Base-by-base conservation (phyloP, 441 rosid genomes). In the Adansonia grandidieri region DNA sequence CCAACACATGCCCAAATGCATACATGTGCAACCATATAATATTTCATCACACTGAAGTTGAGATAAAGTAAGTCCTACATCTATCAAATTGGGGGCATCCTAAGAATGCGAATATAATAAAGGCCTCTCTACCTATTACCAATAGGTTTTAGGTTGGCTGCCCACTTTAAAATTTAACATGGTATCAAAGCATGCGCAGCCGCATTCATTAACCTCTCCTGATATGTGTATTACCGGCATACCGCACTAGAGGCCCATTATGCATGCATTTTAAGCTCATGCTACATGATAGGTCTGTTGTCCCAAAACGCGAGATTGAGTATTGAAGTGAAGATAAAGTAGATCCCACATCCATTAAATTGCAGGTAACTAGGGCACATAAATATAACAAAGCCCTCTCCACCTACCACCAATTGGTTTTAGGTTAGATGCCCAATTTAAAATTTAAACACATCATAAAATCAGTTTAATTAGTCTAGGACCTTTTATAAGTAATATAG, bases 21-120 rank as follows among this genome's bases (percentile, higher is more conserved):
- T 22, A 50, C 20, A 50, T 6, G 13, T 48, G 6, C 61, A 71
- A 53, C 17, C 60, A 24, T 51, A 37, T 3, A 70, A 71, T 71
- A 51, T 51, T 71, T 50, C 74, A 71, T 71, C 73, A 48, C 15
- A 20, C 28, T 15, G 10, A 61, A 24, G 40, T 24, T 14, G 9
- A 61, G 13, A 61, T 61, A 61, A 61, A 61, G 14, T 22, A 61
- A 61, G 28, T 61, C 42, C 13, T n/a, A 61, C 66, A 61, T 24
- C 66, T 10, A 61, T 61, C 28, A 61, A 54, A 24, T 61, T 61
- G 66, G 42, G 28, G 8, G 24, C 66, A 24, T 22, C 6, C 8
- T 61, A 10, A 5, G 66, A 40, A 61, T 2, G 11, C 11, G 28
- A 24, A 24, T 24, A 24, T 24, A 24, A 60, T 3, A 10, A 61